Percentiles rank a stretch among this genome's conserved stretches.
Evolutionary conservation across 164 flowering plant genomes (phyloP).

Genomic region (Saururus chinensis): DNA sequence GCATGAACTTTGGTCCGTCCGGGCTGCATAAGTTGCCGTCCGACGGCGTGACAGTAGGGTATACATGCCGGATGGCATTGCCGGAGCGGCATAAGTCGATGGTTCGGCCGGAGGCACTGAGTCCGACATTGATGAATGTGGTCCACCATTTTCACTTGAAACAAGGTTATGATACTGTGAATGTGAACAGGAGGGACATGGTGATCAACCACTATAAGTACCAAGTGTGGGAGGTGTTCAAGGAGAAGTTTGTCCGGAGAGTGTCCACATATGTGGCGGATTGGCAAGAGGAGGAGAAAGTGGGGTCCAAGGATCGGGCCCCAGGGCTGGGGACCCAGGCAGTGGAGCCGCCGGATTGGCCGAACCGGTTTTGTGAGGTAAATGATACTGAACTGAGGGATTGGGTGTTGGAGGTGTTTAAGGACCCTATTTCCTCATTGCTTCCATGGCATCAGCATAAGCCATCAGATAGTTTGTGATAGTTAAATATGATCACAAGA

Average conservation of each 20-base stretch:
- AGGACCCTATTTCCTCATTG: slow-evolving; percentile 19
- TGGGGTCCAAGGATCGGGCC: slow-evolving; percentile 72
- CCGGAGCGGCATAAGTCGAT: slow-evolving; percentile 85
- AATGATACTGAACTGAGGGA: slow-evolving; percentile 48
- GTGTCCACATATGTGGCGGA: slow-evolving; percentile 84
- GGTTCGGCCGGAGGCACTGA: slow-evolving; percentile 55
- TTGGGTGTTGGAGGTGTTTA: slow-evolving; percentile 28
- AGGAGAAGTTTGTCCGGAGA: slow-evolving; percentile 66
- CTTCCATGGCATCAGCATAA: slow-evolving; percentile 59
- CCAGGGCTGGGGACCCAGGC: slow-evolving; percentile 81
- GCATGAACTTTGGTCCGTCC: slow-evolving; percentile 79
- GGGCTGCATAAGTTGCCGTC: slow-evolving; percentile 34
- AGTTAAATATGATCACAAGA: neutral
- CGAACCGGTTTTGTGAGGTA: slow-evolving; percentile 66
- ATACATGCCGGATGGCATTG: slow-evolving; percentile 51
- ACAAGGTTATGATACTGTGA: slow-evolving; percentile 23
- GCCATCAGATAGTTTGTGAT: neutral
- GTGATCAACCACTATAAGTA: slow-evolving; percentile 83
- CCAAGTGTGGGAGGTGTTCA: slow-evolving; percentile 88
- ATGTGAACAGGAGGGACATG: slow-evolving; percentile 23
- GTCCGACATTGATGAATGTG: slow-evolving; percentile 50
- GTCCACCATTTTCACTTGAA: slow-evolving; percentile 79
- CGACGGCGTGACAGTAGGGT: slow-evolving; percentile 59
- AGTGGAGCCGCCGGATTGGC: slow-evolving; percentile 69
- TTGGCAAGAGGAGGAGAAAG: slow-evolving; percentile 61